These are phyloP conservation scores for Suillus tomentosus DNA, from an alignment of 768 basidiomycete genomes.

Conservation along the genomic window DNA sequence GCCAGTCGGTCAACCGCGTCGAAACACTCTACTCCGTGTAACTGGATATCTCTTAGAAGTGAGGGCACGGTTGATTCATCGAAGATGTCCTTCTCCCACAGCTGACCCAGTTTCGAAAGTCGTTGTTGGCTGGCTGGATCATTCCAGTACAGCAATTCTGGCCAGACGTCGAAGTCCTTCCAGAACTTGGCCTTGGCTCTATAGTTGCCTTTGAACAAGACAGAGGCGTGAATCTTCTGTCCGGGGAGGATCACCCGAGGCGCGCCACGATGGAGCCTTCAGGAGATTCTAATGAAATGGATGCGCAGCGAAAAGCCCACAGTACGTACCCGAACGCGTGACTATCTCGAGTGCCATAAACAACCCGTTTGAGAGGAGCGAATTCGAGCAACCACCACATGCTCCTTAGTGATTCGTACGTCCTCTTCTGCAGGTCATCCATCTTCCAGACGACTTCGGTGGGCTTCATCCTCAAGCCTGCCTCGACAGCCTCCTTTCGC, in stretches of 20 bases:
- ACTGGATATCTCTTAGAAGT: slow-evolving; percentile 4
- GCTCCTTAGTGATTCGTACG: slow-evolving; percentile 5
- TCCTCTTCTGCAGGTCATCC: slow-evolving; percentile 12
- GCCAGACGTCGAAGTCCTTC: slow-evolving; percentile 11
- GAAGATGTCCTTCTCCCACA: slow-evolving; percentile 15
- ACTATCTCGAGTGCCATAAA: slow-evolving; percentile 7
- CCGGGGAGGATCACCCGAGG: slow-evolving; percentile 11
- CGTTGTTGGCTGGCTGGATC: slow-evolving; percentile 12
- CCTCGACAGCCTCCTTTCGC: slow-evolving; percentile 31
- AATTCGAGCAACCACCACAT: slow-evolving; percentile 7
- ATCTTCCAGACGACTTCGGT: slow-evolving; percentile 9
- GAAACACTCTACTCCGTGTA: background rate
- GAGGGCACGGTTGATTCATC: slow-evolving; percentile 1
- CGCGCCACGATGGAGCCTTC: slow-evolving; percentile 5
- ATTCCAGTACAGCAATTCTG: slow-evolving; percentile 16
- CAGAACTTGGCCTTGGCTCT: slow-evolving; percentile 13
- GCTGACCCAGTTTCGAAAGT: slow-evolving; percentile 1
- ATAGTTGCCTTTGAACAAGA: slow-evolving; percentile 12
- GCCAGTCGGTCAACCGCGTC: slow-evolving; percentile 13
- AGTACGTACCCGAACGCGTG: slow-evolving; percentile 2
- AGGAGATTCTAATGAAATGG: background rate
- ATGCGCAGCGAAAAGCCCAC: background rate
- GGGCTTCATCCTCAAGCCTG: slow-evolving; percentile 13
- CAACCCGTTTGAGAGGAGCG: slow-evolving; percentile 7
- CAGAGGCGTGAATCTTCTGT: slow-evolving; percentile 16